Evolutionary conservation across 139 green algal genomes (phyloP).

Genomic region (Trebouxia sp.): DNA sequence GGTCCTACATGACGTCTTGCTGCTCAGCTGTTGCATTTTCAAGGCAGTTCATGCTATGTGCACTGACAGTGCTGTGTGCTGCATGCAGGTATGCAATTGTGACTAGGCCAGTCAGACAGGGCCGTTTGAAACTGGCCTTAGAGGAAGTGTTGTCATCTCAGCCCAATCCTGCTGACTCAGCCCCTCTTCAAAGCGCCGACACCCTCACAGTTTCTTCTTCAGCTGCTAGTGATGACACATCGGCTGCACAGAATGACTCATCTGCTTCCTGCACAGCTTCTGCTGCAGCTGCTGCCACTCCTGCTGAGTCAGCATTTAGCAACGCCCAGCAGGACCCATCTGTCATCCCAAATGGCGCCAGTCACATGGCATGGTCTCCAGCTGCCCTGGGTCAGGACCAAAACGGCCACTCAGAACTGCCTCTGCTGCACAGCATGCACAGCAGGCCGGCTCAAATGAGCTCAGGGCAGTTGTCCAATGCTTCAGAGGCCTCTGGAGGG

Average conservation of each 20-base stretch:
- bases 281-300: not conserved
- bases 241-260: too few relatives aligned
- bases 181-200: not conserved
- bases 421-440: not conserved
- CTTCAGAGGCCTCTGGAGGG: not conserved
- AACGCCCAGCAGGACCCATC: too few relatives aligned
- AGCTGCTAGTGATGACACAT: too few relatives aligned
- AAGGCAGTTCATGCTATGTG: too few relatives aligned
- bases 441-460: not conserved
- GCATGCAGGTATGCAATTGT: constrained; percentile 66
- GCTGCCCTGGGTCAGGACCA: not conserved
- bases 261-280: too few relatives aligned
- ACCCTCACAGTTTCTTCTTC: not conserved
- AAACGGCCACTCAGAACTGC: too few relatives aligned
- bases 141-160: constrained; percentile 71
- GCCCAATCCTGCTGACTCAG: constrained; percentile 14
- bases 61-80: not conserved
- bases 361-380: not conserved
- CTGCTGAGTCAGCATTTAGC: too few relatives aligned
- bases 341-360: too few relatives aligned
- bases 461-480: constrained; percentile 4
- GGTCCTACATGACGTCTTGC: too few relatives aligned
- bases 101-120: constrained; percentile 70
- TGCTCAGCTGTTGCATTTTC: too few relatives aligned
- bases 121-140: constrained; percentile 66